phyloP scores from a whole-genome alignment of 495 filamentous ascomycete species.

The Penicillium chermesinum region DNA sequence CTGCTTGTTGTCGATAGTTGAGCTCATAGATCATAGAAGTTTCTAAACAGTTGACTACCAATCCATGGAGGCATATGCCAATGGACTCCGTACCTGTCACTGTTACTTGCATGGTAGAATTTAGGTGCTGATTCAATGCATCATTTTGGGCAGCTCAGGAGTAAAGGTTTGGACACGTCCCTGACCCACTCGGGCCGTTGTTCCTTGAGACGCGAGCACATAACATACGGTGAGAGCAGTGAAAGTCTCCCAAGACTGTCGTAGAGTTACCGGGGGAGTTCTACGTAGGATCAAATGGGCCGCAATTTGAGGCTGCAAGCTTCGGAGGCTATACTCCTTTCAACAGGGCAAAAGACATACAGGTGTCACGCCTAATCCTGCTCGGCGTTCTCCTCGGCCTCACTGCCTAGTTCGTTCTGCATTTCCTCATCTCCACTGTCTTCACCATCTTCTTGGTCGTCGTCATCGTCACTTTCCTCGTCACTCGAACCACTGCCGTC shows the following conservation, averaged over 20 bases:
- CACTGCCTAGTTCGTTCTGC: constrained; percentile 33
- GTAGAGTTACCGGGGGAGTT: too few species aligned
- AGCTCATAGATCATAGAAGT: not conserved
- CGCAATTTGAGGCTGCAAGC: too few species aligned
- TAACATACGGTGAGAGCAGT: not conserved
- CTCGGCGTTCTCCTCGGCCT: constrained; percentile 44
- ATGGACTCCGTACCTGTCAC: too few species aligned
- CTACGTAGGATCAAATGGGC: too few species aligned
- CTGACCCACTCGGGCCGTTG: not conserved
- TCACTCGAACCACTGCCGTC: constrained; percentile 60
- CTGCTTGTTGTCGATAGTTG: not conserved
- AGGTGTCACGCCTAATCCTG: constrained; percentile 15
- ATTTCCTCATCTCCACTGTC: constrained; percentile 46
- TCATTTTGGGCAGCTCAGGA: not conserved
- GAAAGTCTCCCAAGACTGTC: too few species aligned
- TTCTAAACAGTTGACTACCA: not conserved
- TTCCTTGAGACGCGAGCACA: not conserved
- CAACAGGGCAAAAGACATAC: too few species aligned
- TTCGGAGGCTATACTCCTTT: too few species aligned
- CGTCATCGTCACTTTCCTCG: constrained; percentile 49
- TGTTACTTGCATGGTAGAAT: too few species aligned
- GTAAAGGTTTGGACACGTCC: not conserved
- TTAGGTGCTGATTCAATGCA: too few species aligned
- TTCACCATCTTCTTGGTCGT: constrained; percentile 40
- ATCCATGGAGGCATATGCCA: too few species aligned